Evolutionary conservation across 164 flowering plant genomes (phyloP).

Genomic region (Nelumbo lutea): DNA sequence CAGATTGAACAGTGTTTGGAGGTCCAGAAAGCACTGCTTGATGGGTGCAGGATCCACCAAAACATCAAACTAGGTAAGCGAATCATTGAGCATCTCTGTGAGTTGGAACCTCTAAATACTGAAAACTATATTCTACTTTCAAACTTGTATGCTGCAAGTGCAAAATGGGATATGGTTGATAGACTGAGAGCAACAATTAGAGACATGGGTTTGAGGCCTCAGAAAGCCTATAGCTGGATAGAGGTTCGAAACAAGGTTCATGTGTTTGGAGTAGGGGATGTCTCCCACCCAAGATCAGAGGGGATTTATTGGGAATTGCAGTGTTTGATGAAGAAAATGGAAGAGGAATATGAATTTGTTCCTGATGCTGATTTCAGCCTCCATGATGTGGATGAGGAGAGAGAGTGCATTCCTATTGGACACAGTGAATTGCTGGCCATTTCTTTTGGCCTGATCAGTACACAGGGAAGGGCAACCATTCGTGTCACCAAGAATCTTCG

Average conservation of each 20-base stretch:
- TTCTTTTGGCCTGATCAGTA: constrained; percentile 61
- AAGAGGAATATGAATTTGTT: constrained; percentile 24
- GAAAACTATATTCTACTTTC: constrained; percentile 54
- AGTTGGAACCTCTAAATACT: constrained; percentile 56
- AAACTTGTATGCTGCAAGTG: constrained; percentile 45
- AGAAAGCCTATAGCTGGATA: constrained; percentile 63
- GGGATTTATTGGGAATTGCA: constrained; percentile 49
- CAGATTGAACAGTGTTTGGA: constrained; percentile 31
- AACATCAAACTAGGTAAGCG: constrained; percentile 33
- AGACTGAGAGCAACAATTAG: constrained; percentile 27
- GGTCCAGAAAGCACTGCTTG: constrained; percentile 46
- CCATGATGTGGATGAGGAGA: constrained; percentile 72
- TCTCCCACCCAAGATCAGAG: constrained; percentile 64
- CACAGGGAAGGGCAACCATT: constrained; percentile 28
- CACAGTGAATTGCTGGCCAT: constrained; percentile 77
- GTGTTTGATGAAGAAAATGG: constrained; percentile 37
- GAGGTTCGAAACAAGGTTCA: constrained; percentile 59
- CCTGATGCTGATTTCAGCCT: constrained; percentile 38
- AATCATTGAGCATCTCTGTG: constrained; percentile 42
- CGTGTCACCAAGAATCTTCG: constrained; percentile 55
- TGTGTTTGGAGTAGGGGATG: constrained; percentile 69
- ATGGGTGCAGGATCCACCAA: constrained; percentile 53
- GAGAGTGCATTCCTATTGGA: constrained; percentile 50
- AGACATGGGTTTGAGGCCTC: constrained; percentile 59
- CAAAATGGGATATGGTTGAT: constrained; percentile 42